These are phyloP conservation scores for Meripilus lineatus DNA, from an alignment of 1,284 basidiomycete species.

Conservation along the genomic window DNA sequence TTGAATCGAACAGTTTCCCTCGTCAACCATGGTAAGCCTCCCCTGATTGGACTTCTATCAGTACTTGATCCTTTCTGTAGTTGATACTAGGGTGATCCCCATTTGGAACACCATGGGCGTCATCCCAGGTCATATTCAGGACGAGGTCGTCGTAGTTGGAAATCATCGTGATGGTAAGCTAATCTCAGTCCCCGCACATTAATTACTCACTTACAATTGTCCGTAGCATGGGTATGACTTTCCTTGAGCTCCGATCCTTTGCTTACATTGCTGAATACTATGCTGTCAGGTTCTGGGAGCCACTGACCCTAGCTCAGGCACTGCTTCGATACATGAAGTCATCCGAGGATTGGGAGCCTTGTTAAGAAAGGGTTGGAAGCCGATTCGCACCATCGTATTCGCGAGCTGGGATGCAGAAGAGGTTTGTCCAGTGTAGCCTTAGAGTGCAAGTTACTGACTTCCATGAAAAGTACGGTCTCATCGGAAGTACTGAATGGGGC, in stretches of 20 bases:
- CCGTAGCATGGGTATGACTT: constrained; percentile 5
- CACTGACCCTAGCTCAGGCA: constrained; percentile 85
- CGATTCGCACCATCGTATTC: constrained; percentile 83
- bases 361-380: constrained; percentile 79
- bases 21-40: constrained; percentile 7
- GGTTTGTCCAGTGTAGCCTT: constrained; percentile 30
- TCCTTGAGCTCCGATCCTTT: too few relatives aligned
- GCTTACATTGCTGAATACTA: not conserved
- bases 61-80: constrained; percentile 25
- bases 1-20: constrained; percentile 45
- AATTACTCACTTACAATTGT: not conserved
- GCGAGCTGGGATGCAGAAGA: constrained; percentile 95
- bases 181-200: not conserved
- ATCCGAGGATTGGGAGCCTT: constrained; percentile 79
- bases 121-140: constrained; percentile 84
- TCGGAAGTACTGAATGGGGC: constrained; percentile 86
- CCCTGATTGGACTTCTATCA: not conserved
- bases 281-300: constrained; percentile 51
- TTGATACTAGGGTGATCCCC: constrained; percentile 76
- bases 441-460: not conserved
- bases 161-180: constrained; percentile 79
- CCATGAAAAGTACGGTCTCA: constrained; percentile 64
- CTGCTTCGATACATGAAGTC: constrained; percentile 81
- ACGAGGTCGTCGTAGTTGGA: constrained; percentile 85
- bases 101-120: constrained; percentile 88